phyloP scores from a whole-genome alignment of 2,329 filamentous ascomycete genomes.

The Raffaelea ambrosiae region DNA sequence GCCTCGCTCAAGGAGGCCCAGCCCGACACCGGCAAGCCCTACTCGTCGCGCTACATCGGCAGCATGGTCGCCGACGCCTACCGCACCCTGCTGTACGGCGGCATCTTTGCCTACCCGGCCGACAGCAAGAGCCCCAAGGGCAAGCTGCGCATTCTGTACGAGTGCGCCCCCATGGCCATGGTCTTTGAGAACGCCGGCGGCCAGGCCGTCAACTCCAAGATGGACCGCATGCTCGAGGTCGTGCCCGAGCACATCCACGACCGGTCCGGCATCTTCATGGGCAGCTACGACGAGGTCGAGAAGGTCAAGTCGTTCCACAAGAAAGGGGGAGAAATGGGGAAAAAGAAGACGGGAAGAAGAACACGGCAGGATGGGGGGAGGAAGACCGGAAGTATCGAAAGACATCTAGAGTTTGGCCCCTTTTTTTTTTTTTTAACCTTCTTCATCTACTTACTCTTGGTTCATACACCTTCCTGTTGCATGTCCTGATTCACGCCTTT shows the following conservation, averaged over 20 bases:
- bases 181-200: conserved; percentile 97
- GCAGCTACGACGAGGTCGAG: conserved; percentile 89
- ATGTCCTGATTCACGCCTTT: no score
- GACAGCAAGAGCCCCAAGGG: conserved; percentile 99
- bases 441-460: no score
- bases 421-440: not conserved
- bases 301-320: conserved; percentile 84
- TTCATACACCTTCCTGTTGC: no score
- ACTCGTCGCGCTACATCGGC: conserved; percentile 91
- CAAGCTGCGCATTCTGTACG: conserved; percentile 93
- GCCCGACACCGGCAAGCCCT: conserved; percentile 66
- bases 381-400: no score
- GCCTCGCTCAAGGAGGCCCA: conserved; percentile 76
- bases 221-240: conserved; percentile 83
- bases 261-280: conserved; percentile 90
- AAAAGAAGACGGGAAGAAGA: not conserved
- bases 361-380: not conserved
- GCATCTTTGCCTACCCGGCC: conserved; percentile 94
- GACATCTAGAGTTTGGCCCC: not conserved
- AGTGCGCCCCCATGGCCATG: conserved; percentile 98
- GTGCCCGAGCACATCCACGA: conserved; percentile 92
- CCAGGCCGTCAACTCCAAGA: conserved; percentile 82
- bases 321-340: conserved; percentile 15
- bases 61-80: conserved; percentile 99
- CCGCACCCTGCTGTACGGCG: conserved; percentile 87